Evolutionary conservation across 345 rosid genomes (phyloP).

Genomic region (Arabis hirsuta): DNA sequence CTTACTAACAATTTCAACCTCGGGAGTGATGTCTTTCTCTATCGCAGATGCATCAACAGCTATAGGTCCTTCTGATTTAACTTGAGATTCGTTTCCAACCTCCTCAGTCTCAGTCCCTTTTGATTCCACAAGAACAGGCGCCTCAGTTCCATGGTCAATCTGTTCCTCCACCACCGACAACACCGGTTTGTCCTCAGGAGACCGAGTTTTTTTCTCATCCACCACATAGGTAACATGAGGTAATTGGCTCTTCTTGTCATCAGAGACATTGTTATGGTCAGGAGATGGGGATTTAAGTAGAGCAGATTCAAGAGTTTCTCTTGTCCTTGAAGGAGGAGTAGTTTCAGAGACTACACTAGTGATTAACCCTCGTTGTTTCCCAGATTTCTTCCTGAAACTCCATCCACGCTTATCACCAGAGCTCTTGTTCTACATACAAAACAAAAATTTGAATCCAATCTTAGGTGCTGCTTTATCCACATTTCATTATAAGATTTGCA

Average conservation of each 20-base stretch:
- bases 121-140: conserved; percentile 40
- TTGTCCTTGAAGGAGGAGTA: conserved; percentile 43
- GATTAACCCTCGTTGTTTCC: conserved; percentile 68
- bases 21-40: conserved; percentile 28
- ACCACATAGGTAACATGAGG: conserved; percentile 34
- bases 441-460: background rate
- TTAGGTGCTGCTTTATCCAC: conserved; percentile 7
- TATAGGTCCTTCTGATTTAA: conserved; percentile 3
- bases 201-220: conserved; percentile 9
- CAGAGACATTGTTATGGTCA: conserved; percentile 46
- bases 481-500: background rate
- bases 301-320: conserved; percentile 62
- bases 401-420: conserved; percentile 65
- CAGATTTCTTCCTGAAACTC: conserved; percentile 85
- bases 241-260: conserved; percentile 50
- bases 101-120: conserved; percentile 42
- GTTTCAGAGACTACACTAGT: conserved; percentile 56
- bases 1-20: conserved; percentile 40
- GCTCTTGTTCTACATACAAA: conserved; percentile 56
- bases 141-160: conserved; percentile 41
- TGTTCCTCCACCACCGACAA: conserved; percentile 33
- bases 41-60: conserved; percentile 19
- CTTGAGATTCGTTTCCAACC: conserved; percentile 1
- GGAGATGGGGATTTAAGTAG: conserved; percentile 47
- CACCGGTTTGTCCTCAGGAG: conserved; percentile 17